Evolutionary conservation across 2,329 filamentous ascomycete genomes (phyloP).

Genomic region (Venturiaceae sp.): DNA sequence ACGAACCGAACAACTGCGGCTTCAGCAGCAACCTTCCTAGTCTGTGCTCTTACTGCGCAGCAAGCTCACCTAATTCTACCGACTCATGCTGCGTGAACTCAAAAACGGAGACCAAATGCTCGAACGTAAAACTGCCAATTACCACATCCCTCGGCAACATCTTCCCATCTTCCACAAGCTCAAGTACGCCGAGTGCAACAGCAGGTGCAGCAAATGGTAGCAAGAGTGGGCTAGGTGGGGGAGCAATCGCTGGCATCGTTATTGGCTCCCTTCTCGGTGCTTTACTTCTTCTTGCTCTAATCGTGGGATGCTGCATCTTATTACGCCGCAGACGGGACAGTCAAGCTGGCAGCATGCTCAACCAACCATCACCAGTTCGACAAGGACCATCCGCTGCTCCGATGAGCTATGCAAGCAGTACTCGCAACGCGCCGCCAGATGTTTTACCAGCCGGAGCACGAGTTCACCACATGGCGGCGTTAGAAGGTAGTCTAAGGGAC

Average conservation of each 20-base stretch:
- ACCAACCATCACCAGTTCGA: slow-evolving; percentile 68
- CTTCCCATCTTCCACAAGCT: slow-evolving; percentile 41
- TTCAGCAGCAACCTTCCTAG: slow-evolving; percentile 62
- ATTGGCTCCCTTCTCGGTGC: slow-evolving; percentile 68
- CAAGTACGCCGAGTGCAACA: slow-evolving; percentile 11
- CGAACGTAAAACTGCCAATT: slow-evolving; percentile 66
- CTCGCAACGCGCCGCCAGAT: slow-evolving; percentile 36
- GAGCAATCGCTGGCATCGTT: slow-evolving; percentile 83
- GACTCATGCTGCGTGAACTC: slow-evolving; percentile 90
- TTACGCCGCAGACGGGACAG: slow-evolving; percentile 48
- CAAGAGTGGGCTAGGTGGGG: slow-evolving; percentile 57
- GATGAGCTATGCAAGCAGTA: slow-evolving; percentile 32
- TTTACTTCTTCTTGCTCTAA: slow-evolving; percentile 56
- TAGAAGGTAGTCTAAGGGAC: slow-evolving; percentile 62
- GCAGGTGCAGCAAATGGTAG: slow-evolving; percentile 20
- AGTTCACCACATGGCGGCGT: slow-evolving; percentile 89
- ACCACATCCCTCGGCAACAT: slow-evolving; percentile 51
- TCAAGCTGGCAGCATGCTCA: slow-evolving; percentile 68
- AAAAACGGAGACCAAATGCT: slow-evolving; percentile 62
- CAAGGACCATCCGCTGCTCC: slow-evolving; percentile 19
- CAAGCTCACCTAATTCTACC: slow-evolving; percentile 79
- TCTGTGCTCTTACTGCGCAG: slow-evolving; percentile 77
- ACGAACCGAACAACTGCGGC: slow-evolving; percentile 82
- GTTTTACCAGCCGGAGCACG: slow-evolving; percentile 64
- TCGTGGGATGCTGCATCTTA: slow-evolving; percentile 49